Conservation (phyloP, 1,139 yeast genomes). For the Kluyveromyces sp. region DNA sequence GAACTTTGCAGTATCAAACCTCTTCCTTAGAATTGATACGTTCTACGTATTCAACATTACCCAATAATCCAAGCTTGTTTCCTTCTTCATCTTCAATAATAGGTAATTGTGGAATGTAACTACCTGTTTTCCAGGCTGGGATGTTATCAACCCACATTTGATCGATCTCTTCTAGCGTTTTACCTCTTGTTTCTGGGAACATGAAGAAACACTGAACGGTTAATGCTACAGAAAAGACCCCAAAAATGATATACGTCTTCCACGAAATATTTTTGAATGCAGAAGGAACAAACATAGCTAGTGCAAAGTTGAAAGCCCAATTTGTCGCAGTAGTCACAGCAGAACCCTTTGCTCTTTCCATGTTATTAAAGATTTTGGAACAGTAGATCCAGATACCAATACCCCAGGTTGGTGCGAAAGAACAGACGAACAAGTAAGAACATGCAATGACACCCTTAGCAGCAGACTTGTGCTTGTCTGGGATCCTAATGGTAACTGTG, state of each 20-base stretch:
- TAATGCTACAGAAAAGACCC: slow-evolving; percentile 43
- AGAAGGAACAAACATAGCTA: slow-evolving; percentile 42
- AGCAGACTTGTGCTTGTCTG: slow-evolving; percentile 33
- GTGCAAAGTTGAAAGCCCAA: slow-evolving; percentile 37
- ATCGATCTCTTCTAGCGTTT: slow-evolving; percentile 58
- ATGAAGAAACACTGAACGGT: slow-evolving; percentile 44
- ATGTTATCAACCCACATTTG: slow-evolving; percentile 42
- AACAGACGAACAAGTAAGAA: slow-evolving; percentile 47
- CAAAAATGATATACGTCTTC: slow-evolving; percentile 43
- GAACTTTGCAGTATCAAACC: slow-evolving; percentile 1
- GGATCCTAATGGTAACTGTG: slow-evolving; percentile 40
- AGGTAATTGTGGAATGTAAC: slow-evolving; percentile 15
- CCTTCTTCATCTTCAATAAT: slow-evolving; percentile 12
- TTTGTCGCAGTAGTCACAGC: slow-evolving; percentile 35
- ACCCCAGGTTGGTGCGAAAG: slow-evolving; percentile 54
- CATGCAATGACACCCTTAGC: slow-evolving; percentile 53
- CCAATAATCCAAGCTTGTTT: slow-evolving; percentile 8
- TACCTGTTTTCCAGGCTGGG: slow-evolving; percentile 44
- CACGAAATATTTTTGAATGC: slow-evolving; percentile 40
- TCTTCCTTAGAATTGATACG: slow-evolving; percentile 4
- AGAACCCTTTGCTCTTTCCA: slow-evolving; percentile 48
- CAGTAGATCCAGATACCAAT: slow-evolving; percentile 41
- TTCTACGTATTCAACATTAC: slow-evolving; percentile 9
- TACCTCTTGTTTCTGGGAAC: slow-evolving; percentile 60
- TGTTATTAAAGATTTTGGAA: slow-evolving; percentile 47